These are phyloP conservation scores for Paramecium bursaria DNA, from an alignment of 73 alveolate genomes.

Conservation along the genomic window DNA sequence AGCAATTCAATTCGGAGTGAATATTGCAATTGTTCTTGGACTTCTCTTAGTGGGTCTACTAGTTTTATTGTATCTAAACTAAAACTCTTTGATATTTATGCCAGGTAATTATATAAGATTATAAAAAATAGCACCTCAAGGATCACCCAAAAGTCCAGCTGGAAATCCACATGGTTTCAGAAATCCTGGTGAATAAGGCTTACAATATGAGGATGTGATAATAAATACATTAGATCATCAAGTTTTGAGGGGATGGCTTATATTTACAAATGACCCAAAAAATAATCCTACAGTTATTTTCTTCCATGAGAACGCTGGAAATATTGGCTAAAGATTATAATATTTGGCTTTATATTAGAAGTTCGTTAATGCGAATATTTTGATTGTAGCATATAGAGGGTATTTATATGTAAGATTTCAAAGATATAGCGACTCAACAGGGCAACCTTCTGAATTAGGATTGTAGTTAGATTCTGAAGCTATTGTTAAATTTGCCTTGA, in stretches of 20 bases:
- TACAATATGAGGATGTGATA: slow-evolving; percentile 76
- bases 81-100: slow-evolving; percentile 37
- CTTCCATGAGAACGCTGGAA: slow-evolving; percentile 99
- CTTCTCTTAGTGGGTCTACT: background rate
- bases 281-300: slow-evolving; percentile 79
- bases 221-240: slow-evolving; percentile 70
- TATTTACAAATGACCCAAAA: slow-evolving; percentile 64
- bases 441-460: slow-evolving; percentile 95
- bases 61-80: background rate
- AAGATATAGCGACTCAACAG: slow-evolving; percentile 86
- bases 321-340: slow-evolving; percentile 92
- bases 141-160: slow-evolving; percentile 70
- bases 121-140: background rate
- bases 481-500: slow-evolving; percentile 75
- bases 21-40: slow-evolving; percentile 3
- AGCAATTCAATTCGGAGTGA: too few species aligned
- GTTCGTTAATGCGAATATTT: slow-evolving; percentile 79
- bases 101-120: slow-evolving; percentile 12
- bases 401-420: slow-evolving; percentile 65
- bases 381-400: slow-evolving; percentile 97
- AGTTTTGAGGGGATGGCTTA: slow-evolving; percentile 78
- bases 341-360: slow-evolving; percentile 75
- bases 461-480: slow-evolving; percentile 91
- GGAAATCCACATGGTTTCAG: slow-evolving; percentile 74
- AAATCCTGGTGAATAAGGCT: slow-evolving; percentile 77